Evolutionary conservation across 2,329 filamentous ascomycete genomes (phyloP).

Genomic region (Aspergillus fumigatus): DNA sequence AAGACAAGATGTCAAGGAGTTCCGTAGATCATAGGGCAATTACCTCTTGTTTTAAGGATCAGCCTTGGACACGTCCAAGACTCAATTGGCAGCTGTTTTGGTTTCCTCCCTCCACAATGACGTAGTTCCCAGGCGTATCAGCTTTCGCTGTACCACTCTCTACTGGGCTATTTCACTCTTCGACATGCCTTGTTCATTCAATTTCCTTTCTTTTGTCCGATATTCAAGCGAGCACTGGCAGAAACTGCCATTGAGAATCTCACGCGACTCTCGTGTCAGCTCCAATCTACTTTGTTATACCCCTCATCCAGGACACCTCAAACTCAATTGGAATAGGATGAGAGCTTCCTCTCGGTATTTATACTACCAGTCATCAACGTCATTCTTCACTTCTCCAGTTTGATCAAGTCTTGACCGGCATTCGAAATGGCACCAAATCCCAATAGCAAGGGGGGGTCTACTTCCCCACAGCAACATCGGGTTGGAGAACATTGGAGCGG

Average conservation of each 20-base stretch:
- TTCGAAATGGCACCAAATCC: constrained; percentile 13
- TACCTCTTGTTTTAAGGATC: background rate
- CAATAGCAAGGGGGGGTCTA: constrained; percentile 8
- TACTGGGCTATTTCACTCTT: constrained; percentile 4
- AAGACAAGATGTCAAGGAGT: background rate
- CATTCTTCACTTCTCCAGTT: background rate
- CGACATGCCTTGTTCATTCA: background rate
- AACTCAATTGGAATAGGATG: background rate
- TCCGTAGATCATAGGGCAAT: background rate
- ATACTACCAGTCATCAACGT: background rate
- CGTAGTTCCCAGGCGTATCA: constrained; percentile 14
- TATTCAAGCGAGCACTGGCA: background rate
- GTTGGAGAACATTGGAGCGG: constrained; percentile 73
- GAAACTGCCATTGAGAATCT: background rate
- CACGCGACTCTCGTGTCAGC: background rate
- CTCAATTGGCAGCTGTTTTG: constrained; percentile 4
- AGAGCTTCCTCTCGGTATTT: background rate
- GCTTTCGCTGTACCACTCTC: background rate
- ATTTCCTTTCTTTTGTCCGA: background rate
- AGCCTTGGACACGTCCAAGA: background rate
- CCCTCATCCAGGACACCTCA: background rate
- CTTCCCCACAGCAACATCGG: constrained; percentile 37
- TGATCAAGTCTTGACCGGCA: background rate
- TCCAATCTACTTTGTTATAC: background rate
- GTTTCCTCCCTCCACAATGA: constrained; percentile 31